phyloP scores from a whole-genome alignment of 108 stramenopile genomes.

The Nitzschia sp. region DNA sequence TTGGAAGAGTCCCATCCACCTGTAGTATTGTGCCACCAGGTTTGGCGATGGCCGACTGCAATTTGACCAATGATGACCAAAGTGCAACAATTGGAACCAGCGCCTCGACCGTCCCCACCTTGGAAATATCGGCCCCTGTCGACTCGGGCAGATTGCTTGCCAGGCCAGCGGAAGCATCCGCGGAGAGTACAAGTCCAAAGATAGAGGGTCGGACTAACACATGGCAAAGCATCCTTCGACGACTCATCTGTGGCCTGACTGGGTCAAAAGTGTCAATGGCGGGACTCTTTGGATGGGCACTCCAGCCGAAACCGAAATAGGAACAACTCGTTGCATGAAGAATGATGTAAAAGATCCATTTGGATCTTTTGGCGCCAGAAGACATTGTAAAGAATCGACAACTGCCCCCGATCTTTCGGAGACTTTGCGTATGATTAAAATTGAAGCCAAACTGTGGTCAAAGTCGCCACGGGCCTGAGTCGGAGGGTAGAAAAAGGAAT shows the following conservation, averaged over 20 bases:
- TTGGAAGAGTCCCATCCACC: constrained; percentile 39
- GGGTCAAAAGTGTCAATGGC: too few relatives aligned
- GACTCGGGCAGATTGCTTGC: constrained; percentile 67
- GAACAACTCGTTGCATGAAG: background rate
- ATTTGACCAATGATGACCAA: constrained; percentile 21
- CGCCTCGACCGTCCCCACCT: constrained; percentile 59
- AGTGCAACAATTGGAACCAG: constrained; percentile 60
- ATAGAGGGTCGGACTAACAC: background rate
- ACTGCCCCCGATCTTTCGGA: too few relatives aligned
- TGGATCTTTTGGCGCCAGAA: too few relatives aligned
- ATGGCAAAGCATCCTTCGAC: background rate
- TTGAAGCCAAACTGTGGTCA: too few relatives aligned
- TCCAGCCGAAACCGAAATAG: background rate
- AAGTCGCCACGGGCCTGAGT: too few relatives aligned
- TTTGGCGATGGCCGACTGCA: constrained; percentile 13
- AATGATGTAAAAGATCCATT: background rate
- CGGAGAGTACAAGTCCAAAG: background rate
- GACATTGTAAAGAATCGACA: too few relatives aligned
- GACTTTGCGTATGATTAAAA: too few relatives aligned
- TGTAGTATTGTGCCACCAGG: background rate
- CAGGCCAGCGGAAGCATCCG: background rate
- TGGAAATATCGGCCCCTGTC: constrained; percentile 61
- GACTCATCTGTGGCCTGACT: too few relatives aligned
- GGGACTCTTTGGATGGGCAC: background rate
- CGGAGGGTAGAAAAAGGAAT: too few relatives aligned